Base-by-base conservation (phyloP, 768 basidiomycete genomes). In the Gelatoporia subvermispora region DNA sequence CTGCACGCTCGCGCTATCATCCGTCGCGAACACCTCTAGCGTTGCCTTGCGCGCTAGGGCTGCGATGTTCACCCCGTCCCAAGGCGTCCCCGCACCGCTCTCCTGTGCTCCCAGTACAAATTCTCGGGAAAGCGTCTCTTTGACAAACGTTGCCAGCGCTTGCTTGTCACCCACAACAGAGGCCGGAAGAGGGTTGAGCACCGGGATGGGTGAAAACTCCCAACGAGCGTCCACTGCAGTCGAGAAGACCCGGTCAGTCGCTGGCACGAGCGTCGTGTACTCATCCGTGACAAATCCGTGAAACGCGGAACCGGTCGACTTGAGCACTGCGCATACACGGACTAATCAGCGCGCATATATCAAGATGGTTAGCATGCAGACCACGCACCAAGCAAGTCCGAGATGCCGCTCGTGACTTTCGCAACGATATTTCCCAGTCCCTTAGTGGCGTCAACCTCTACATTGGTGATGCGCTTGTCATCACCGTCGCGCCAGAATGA, bases 1-100 rank as follows among this genome's bases (percentile, higher is more conserved):
- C 80, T 93, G 92, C 2, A 96, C 93, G 55, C 88, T 91, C 8
- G 89, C 92, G 60, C 90, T 93, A 59, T 94, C 85, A 57, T 98
- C 92, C 25, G 71, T 67, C 3, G 93, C 91, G 62, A 97, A 97
- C 1, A 82, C 68, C 50, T 92, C 81, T 34, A 97, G 68, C 20
- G 92, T 94, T 1, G 78, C 72, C 37, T 68, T 65, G 47, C 83
- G 76, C 35, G 83, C 88, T 9, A 61, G 66, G 8, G 68, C 63
- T 7, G 68, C 71, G 2, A 85, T 73, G 7, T 78, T 73, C 1
- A 73, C 71, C 28, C 71, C 74, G 50, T 85, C 82, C 79, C 84
- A 86, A 3, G 81, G 68, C 17, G 72, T 68, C 1, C 84, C 82
- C 18, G 69, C 70, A 17, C 62, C 59, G 4, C 67, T 63, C 3